A percentile compares a stretch with the other conserved stretches of the same genome.
These are phyloP conservation scores for Cruciata laevipes DNA, from an alignment of 257 asterid species.

Conservation along the genomic window DNA sequence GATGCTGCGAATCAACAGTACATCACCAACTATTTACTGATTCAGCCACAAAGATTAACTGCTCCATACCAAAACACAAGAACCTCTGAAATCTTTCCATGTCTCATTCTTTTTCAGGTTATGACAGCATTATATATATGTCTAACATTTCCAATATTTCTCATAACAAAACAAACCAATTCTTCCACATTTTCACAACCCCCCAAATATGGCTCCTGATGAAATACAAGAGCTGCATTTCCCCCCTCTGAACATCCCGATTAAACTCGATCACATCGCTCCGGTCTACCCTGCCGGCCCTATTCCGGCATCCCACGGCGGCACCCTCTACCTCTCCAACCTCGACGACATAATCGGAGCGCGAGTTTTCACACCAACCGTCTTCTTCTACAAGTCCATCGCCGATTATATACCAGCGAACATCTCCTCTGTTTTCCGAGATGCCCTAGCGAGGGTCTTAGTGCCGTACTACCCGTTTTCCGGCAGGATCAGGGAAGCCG, in stretches of 20 bases:
- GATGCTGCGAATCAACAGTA: background rate
- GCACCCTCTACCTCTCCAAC: conserved; percentile 74
- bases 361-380: conserved; percentile 75
- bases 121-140: background rate
- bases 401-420: conserved; percentile 9
- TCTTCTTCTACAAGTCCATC: conserved; percentile 49
- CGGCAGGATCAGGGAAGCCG: conserved; percentile 59
- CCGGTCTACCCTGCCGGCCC: conserved; percentile 34
- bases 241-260: conserved; percentile 56
- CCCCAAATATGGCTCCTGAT: conserved; percentile 34
- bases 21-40: conserved; percentile 12
- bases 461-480: conserved; percentile 83
- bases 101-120: background rate
- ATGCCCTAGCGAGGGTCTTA: conserved; percentile 49
- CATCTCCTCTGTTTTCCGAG: conserved; percentile 35
- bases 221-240: conserved; percentile 63
- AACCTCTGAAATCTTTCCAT: conserved; percentile 17
- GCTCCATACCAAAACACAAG: conserved; percentile 20
- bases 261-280: conserved; percentile 35
- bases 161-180: conserved; percentile 10
- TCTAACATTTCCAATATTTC: background rate
- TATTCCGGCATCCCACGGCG: conserved; percentile 27
- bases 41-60: conserved; percentile 14
- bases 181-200: background rate
- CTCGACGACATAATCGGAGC: conserved; percentile 86